Conservation (phyloP, 169 alveolate species). For the Plasmodium knowlesi region DNA sequence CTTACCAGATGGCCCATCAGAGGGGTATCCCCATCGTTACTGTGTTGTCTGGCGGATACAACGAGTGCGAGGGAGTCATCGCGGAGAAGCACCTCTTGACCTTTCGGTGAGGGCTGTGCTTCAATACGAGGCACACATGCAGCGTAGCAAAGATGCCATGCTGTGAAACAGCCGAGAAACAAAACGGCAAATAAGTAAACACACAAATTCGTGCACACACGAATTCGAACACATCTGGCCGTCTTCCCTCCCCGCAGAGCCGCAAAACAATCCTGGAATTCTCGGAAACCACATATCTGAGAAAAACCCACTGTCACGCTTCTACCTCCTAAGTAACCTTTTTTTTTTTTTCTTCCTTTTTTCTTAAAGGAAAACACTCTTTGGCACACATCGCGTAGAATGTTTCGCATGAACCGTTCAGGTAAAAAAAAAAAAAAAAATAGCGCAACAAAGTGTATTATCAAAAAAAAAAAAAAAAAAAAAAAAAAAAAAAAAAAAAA, state of each 20-base stretch:
- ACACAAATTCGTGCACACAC: not conserved
- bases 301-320: not conserved
- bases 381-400: not conserved
- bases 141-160: not conserved
- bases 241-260: conserved; percentile 3
- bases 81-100: conserved; percentile 34
- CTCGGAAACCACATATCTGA: not conserved
- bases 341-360: not conserved
- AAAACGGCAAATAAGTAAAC: not conserved
- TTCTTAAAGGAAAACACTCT: not conserved
- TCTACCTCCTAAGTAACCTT: not conserved
- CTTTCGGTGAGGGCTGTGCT: not conserved
- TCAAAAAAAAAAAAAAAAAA: conserved; percentile 9
- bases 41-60: conserved; percentile 45
- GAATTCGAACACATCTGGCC: not conserved
- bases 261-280: conserved; percentile 17
- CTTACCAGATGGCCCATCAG: conserved; percentile 35
- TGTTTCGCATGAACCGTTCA: not conserved
- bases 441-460: not conserved
- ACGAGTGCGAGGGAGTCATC: conserved; percentile 12
- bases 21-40: conserved; percentile 29
- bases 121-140: not conserved
- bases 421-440: not conserved
- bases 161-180: not conserved
- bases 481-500: conserved; percentile 14